Base-by-base conservation (phyloP, 257 asterid genomes). In the Handroanthus guayacan region DNA sequence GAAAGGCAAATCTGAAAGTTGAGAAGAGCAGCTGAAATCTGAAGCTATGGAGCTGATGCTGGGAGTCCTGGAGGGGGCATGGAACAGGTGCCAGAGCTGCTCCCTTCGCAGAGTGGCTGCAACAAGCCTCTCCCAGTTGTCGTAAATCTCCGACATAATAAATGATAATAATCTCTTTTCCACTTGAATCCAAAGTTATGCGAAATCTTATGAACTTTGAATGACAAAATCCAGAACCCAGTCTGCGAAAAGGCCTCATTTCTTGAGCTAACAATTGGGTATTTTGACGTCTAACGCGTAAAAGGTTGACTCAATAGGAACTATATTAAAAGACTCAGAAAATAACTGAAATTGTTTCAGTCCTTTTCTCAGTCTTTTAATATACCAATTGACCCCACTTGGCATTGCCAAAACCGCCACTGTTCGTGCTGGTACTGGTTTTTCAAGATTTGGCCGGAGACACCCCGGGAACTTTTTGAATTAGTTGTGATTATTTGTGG, bases 41-140 rank as follows among this genome's bases (percentile, higher is more conserved):
- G 83, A 72, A 4, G 58, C 41, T 57, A 34, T 38, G 7, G 83
- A 72, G 64, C 75, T 79, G 13, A 67, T 39, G 44, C 44, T 39
- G 44, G 44, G 44, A 39, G 44, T 39, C 7, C 44, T 14, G 12
- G 78, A 74, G 17, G 45, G 56, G 31, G 54, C 68, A 61, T 74
- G 75, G 56, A 16, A 66, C 7, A 79, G 79, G 9, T 39, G 9
- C 79, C 79, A 60, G 4, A 65, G 65, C 51, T 74, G 71, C 60
- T 79, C 71, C 14, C 45, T 73, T 68, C 68, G 18, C 6, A 67
- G 60, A 0, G 71, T 62, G 58, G 83, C 83, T 16, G 58, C 75
- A 2, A 79, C 83, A 6, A 79, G 57, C 52, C 79, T 67, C 75
- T 74, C 83, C 83, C 83, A 77, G 37, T 69, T 47, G 56, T 77